phyloP scores from a whole-genome alignment of 352 stramenopile species.

The Pythium sukuiense region DNA sequence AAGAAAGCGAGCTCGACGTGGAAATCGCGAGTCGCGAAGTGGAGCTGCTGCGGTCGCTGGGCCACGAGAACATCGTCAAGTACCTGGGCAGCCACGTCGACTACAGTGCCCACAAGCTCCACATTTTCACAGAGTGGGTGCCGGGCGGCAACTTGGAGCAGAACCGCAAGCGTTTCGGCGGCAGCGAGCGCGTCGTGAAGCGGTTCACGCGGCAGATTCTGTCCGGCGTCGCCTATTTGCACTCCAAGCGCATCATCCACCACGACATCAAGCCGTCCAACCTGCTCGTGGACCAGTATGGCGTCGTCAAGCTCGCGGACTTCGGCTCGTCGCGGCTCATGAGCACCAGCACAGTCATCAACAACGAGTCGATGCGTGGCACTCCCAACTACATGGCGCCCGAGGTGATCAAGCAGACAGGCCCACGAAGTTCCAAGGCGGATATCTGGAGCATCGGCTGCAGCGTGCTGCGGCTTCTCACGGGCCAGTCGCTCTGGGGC shows the following conservation, averaged over 20 bases:
- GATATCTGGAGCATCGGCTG: slow-evolving; percentile 88
- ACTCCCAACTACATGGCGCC: slow-evolving; percentile 89
- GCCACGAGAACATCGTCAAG: slow-evolving; percentile 88
- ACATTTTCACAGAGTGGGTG: slow-evolving; percentile 91
- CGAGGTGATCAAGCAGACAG: slow-evolving; percentile 85
- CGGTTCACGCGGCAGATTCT: slow-evolving; percentile 87
- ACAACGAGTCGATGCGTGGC: slow-evolving; percentile 64
- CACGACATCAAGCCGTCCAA: slow-evolving; percentile 91
- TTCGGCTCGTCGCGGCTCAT: slow-evolving; percentile 90
- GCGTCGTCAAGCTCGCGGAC: slow-evolving; percentile 93
- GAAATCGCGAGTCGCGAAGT: slow-evolving; percentile 62
- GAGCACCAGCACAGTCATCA: slow-evolving; percentile 46
- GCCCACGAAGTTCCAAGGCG: slow-evolving; percentile 58
- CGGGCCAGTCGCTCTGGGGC: slow-evolving; percentile 72
- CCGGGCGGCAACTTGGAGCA: slow-evolving; percentile 80
- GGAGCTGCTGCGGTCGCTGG: slow-evolving; percentile 80
- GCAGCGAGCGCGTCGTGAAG: slow-evolving; percentile 65
- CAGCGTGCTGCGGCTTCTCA: slow-evolving; percentile 77
- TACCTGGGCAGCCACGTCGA: slow-evolving; percentile 85
- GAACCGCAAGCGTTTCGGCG: slow-evolving; percentile 81
- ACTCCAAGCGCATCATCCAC: slow-evolving; percentile 76
- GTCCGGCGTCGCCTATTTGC: slow-evolving; percentile 85
- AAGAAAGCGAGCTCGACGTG: slow-evolving; percentile 33
- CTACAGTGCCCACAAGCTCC: slow-evolving; percentile 43
- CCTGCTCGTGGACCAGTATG: slow-evolving; percentile 93